Conservation (phyloP, 768 basidiomycete genomes). For the Mycena olivaceomarginata region DNA sequence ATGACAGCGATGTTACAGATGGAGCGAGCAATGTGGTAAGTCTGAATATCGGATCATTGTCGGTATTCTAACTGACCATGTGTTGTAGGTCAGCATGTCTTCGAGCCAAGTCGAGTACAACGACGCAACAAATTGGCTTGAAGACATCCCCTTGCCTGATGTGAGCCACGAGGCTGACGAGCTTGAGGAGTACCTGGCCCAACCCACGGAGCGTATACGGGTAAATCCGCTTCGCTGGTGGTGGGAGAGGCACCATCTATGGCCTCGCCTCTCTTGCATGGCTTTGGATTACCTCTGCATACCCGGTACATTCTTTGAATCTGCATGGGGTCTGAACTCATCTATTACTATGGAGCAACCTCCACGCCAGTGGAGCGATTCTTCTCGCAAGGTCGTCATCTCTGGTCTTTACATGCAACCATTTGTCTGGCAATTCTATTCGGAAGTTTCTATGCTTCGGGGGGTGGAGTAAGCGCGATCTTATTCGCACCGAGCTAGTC, state of each 20-base stretch:
- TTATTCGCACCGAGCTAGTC: background rate
- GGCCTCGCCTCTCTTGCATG: slow-evolving; percentile 5
- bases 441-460: background rate
- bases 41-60: too few relatives aligned
- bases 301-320: slow-evolving; percentile 17
- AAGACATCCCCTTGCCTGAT: background rate
- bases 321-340: too few relatives aligned
- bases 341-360: background rate
- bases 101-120: background rate
- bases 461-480: background rate
- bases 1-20: background rate
- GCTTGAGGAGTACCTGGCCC: background rate
- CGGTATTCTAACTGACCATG: too few relatives aligned
- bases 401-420: background rate
- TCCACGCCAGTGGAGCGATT: background rate
- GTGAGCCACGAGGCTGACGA: slow-evolving; percentile 2
- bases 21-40: background rate
- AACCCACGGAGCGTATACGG: background rate
- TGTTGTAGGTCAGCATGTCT: background rate
- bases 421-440: background rate
- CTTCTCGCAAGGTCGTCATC: background rate
- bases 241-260: background rate
- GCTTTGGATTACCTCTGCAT: background rate
- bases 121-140: background rate
- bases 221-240: slow-evolving; percentile 10